phyloP scores from a whole-genome alignment of 768 basidiomycete genomes.

The Tulasnella calospora region DNA sequence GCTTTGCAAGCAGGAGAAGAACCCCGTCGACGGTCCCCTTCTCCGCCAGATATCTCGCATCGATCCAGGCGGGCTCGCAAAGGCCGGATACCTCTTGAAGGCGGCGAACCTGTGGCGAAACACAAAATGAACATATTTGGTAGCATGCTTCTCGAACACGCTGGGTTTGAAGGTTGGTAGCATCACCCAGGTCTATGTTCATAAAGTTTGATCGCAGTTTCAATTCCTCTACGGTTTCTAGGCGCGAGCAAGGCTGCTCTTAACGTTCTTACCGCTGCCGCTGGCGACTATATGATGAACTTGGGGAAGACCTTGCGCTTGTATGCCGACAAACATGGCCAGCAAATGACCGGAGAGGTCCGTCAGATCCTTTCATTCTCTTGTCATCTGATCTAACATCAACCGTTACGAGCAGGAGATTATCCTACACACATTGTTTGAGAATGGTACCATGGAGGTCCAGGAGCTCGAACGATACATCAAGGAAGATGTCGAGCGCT shows the following conservation, averaged over 20 bases:
- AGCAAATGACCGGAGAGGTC: slow-evolving; percentile 82
- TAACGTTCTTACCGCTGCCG: slow-evolving; percentile 70
- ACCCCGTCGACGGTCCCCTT: slow-evolving; percentile 8
- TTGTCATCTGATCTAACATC: not conserved
- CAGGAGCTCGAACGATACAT: slow-evolving; percentile 82
- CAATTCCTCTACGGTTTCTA: slow-evolving; percentile 32
- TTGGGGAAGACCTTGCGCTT: slow-evolving; percentile 82
- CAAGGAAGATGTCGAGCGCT: slow-evolving; percentile 79
- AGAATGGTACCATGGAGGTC: slow-evolving; percentile 74
- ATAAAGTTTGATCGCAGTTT: not conserved
- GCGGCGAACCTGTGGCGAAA: slow-evolving; percentile 15
- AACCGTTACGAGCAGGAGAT: slow-evolving; percentile 61
- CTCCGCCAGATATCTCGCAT: not conserved
- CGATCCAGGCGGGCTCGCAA: not conserved
- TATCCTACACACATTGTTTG: slow-evolving; percentile 82
- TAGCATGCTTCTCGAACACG: slow-evolving; percentile 70
- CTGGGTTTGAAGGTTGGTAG: slow-evolving; percentile 79
- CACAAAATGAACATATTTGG: not conserved
- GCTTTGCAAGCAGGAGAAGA: slow-evolving; percentile 45
- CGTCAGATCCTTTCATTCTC: slow-evolving; percentile 29
- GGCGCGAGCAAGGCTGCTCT: slow-evolving; percentile 72
- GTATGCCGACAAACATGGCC: slow-evolving; percentile 71
- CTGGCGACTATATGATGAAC: slow-evolving; percentile 75
- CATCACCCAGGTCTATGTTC: not conserved
- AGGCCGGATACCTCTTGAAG: slow-evolving; percentile 25